A percentile compares a stretch with the other conserved stretches of the same genome.
Evolutionary conservation across 1,284 basidiomycete genomes (phyloP).

Genomic region (Gymnopus androsaceus): DNA sequence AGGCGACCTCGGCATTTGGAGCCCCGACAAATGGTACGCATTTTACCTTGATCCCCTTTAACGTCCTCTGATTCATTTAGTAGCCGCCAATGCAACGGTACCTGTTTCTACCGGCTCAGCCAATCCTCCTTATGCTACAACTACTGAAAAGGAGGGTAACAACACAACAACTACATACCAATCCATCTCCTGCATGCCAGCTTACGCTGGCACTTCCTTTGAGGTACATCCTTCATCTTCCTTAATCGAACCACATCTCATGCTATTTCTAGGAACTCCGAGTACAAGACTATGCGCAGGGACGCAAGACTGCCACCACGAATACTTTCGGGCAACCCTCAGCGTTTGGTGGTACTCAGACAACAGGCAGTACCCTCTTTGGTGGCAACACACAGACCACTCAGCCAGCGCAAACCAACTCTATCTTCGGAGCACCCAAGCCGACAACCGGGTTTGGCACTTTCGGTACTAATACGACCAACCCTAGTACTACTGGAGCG

Average conservation of each 20-base stretch:
- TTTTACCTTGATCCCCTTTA: not conserved
- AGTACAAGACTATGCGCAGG: conserved; percentile 46
- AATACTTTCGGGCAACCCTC: conserved; percentile 16
- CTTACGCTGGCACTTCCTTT: conserved; percentile 45
- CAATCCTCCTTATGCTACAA: conserved; percentile 39
- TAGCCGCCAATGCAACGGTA: conserved; percentile 23
- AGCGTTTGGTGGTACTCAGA: conserved; percentile 12
- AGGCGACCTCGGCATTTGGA: conserved; percentile 16
- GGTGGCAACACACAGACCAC: conserved; percentile 26
- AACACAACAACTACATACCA: conserved; percentile 40
- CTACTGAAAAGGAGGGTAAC: conserved; percentile 40
- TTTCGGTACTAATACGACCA: conserved; percentile 26
- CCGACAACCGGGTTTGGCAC: conserved; percentile 34
- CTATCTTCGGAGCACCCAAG: conserved; percentile 25
- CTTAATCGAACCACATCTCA: not conserved
- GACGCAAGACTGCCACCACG: conserved; percentile 40
- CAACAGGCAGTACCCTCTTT: conserved; percentile 26
- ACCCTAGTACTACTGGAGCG: conserved; percentile 28
- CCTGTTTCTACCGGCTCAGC: conserved; percentile 44
- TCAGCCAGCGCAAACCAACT: conserved; percentile 12
- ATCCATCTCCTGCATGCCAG: conserved; percentile 48
- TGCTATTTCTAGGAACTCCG: conserved; percentile 41
- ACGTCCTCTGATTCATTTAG: conserved; percentile 4
- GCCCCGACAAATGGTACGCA: conserved; percentile 17
- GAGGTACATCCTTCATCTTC: conserved; percentile 34